These are phyloP conservation scores for Phytomonas sp. DNA, from an alignment of 208 protist genomes.

Conservation along the genomic window DNA sequence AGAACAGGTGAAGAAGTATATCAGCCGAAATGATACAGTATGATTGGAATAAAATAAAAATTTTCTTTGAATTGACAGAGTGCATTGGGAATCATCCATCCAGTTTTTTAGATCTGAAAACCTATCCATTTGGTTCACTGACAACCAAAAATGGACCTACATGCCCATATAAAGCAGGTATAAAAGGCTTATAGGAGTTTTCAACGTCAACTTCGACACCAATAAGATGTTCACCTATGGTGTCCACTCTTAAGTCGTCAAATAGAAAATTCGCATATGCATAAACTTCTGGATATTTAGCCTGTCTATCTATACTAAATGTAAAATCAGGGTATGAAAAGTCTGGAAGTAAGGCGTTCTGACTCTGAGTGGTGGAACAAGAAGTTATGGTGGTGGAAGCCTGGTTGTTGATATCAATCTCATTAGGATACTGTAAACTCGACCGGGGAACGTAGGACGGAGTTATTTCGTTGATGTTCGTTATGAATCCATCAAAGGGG, in stretches of 20 bases:
- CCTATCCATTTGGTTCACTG: conserved; percentile 5
- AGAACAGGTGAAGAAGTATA: not conserved
- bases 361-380: not conserved
- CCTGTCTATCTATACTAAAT: not conserved
- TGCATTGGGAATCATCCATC: not conserved
- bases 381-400: not conserved
- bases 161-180: conserved; percentile 39
- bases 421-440: not conserved
- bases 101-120: not conserved
- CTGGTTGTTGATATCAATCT: not conserved
- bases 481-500: not conserved
- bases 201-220: conserved; percentile 40
- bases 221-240: conserved; percentile 56
- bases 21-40: conserved; percentile 1
- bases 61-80: not conserved
- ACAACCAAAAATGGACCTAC: conserved; percentile 72
- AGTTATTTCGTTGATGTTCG: not conserved
- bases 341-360: not conserved
- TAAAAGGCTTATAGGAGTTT: conserved; percentile 40
- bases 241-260: conserved; percentile 24
- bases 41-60: not conserved
- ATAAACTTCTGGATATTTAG: not conserved
- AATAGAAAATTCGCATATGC: conserved; percentile 15
- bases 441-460: not conserved
- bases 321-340: not conserved